Evolutionary conservation across 345 rosid genomes (phyloP), one percentile per base, ranked within the genome.

Genomic region (Eutrema japonicum): DNA sequence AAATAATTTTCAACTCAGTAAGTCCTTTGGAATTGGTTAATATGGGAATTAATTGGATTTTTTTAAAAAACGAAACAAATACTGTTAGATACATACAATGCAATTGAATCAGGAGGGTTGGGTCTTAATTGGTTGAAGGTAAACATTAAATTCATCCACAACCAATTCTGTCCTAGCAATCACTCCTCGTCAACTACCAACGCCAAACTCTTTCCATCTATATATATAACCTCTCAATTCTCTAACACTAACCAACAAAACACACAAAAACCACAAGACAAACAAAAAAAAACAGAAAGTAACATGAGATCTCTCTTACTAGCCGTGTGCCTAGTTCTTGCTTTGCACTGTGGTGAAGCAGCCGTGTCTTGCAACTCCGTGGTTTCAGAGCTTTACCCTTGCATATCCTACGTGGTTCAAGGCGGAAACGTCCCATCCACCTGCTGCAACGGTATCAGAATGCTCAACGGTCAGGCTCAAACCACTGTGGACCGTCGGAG

Each of bases 401-500:
- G 81, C 71, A 0, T 78, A 47, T 41, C 78, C 46, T 78, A 61
- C 67, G 67, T 78, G 29, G n/a, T 33, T 52, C 66, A 73, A 45
- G 66, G 76, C 1, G 88, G 85, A 0, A 1, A 4, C 0, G 76
- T 66, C 26, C 66, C 86, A 5, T 9, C 27, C 0, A 41, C 8
- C 1, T 87, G 92, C 80, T 89, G 95, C 82, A 52, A 2, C 30
- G 92, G 95, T 3, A 10, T 87, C 9, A 73, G 50, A 53, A 0
- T 50, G 2, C 79, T 89, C 26, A 66, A 71, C 45, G 4, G 3
- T 37, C 81, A 80, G 59, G 89, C 94, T 41, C 69, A 9, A 50
- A 84, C 88, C 77, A 10, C 79, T 16, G 29, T 75, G 38, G 94
- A 89, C 76, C 91, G 89, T 63, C 89, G 64, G 53, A 9, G 71